These are phyloP conservation scores for Westerdykella sp. DNA, from an alignment of 2,329 filamentous ascomycete species.

Conservation along the genomic window DNA sequence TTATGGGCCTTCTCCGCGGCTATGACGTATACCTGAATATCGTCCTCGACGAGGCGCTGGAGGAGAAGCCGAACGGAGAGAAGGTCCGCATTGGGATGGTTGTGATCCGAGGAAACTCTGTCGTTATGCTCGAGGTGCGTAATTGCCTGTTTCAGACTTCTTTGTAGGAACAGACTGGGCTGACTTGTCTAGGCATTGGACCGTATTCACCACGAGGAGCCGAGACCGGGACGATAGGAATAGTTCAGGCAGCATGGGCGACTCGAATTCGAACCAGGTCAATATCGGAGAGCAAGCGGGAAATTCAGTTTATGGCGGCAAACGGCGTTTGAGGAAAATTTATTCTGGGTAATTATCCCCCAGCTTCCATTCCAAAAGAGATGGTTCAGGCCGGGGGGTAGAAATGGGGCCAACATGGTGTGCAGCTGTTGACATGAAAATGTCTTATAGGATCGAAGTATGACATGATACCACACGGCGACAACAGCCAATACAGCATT, in stretches of 20 bases:
- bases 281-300: neutral
- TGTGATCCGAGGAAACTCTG: conserved; percentile 94
- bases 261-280: neutral
- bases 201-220: conserved; percentile 31
- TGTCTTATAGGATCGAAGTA: neutral
- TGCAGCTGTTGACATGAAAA: no score
- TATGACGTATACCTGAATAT: conserved; percentile 99
- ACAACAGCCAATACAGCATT: neutral
- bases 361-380: neutral
- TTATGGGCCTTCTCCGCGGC: conserved; percentile 86
- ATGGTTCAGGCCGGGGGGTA: no score
- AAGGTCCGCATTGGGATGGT: conserved; percentile 90
- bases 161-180: neutral
- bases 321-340: conserved; percentile 9
- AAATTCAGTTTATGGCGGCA: neutral
- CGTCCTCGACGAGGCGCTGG: conserved; percentile 91
- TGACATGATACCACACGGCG: conserved; percentile 22
- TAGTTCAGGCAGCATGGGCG: neutral
- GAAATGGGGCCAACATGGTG: no score
- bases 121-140: conserved; percentile 84
- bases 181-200: conserved; percentile 25
- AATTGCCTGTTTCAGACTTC: conserved; percentile 1
- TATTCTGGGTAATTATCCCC: conserved; percentile 1
- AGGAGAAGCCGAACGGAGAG: conserved; percentile 87
- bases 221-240: conserved; percentile 14